A percentile compares a stretch with the other conserved stretches of the same genome.
phyloP scores from a whole-genome alignment of 148 eudicot species.

The Limonium bicolor region DNA sequence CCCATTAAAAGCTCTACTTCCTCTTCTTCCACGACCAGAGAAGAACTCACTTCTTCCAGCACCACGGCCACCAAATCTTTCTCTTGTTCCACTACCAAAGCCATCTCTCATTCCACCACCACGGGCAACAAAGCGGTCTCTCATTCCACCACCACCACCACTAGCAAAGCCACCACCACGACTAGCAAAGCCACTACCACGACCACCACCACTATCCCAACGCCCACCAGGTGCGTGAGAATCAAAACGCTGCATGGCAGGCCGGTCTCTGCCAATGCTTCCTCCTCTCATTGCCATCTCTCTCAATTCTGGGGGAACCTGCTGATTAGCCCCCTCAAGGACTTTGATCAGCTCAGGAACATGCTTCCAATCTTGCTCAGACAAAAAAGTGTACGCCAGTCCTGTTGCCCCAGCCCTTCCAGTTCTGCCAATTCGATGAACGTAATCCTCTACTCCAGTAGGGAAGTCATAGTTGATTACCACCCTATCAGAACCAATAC shows the following conservation, averaged over 20 bases:
- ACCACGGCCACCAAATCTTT: too few species aligned
- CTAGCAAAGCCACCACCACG: too few species aligned
- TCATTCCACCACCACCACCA: constrained; percentile 21
- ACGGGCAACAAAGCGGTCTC: constrained; percentile 30
- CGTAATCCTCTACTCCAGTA: constrained; percentile 94
- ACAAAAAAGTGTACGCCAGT: constrained; percentile 72
- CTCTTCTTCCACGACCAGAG: constrained; percentile 27
- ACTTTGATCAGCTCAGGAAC: constrained; percentile 71
- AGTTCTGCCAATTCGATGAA: constrained; percentile 95
- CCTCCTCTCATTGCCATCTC: constrained; percentile 76
- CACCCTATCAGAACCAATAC: constrained; percentile 57
- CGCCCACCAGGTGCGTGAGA: constrained; percentile 38
- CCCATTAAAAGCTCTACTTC: constrained; percentile 48
- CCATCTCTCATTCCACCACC: constrained; percentile 58
- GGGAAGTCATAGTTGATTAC: constrained; percentile 96
- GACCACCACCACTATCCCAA: constrained; percentile 64
- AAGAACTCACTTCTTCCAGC: constrained; percentile 27
- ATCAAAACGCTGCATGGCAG: constrained; percentile 43
- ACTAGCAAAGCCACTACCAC: constrained; percentile 34
- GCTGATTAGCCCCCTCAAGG: constrained; percentile 88
- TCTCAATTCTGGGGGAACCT: constrained; percentile 71
- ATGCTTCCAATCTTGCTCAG: constrained; percentile 95
- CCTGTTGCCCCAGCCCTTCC: constrained; percentile 99
- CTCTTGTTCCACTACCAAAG: too few species aligned
- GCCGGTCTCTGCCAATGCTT: constrained; percentile 41